A percentile compares a stretch with the other conserved stretches of the same genome.
Conservation (phyloP, 1,139 yeast genomes). For the Taphrina wiesneri region DNA sequence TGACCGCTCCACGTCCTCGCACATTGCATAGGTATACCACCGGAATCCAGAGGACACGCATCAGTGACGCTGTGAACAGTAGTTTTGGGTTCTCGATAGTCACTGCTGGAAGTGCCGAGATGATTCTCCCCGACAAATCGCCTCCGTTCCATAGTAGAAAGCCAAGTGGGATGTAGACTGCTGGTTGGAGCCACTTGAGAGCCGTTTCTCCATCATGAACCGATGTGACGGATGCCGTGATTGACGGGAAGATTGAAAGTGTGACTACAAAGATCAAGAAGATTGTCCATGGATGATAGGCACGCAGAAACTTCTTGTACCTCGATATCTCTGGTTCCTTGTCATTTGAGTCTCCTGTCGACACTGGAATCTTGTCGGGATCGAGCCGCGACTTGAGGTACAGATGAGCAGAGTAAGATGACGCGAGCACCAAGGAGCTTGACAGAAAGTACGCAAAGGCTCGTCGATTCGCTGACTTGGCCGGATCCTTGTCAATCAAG, state of each 20-base stretch:
- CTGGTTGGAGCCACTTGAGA: conserved; percentile 47
- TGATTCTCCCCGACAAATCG: conserved; percentile 73
- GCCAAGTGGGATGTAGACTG: conserved; percentile 70
- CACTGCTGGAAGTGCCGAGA: conserved; percentile 44
- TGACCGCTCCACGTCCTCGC: conserved; percentile 48
- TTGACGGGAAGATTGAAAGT: conserved; percentile 74
- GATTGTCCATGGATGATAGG: conserved; percentile 65
- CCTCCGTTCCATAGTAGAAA: conserved; percentile 88
- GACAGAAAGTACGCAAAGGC: conserved; percentile 26
- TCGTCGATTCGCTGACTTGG: conserved; percentile 7
- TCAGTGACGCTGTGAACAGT: conserved; percentile 54
- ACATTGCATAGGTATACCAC: conserved; percentile 61
- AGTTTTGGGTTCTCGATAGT: conserved; percentile 40
- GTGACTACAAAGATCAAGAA: conserved; percentile 76
- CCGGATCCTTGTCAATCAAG: background rate
- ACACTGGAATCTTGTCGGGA: conserved; percentile 7
- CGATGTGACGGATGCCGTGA: conserved; percentile 71
- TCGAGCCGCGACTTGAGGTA: conserved; percentile 33
- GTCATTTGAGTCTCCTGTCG: background rate
- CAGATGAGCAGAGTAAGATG: conserved; percentile 30
- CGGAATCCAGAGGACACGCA: conserved; percentile 61
- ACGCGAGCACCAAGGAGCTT: conserved; percentile 17
- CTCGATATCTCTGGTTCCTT: conserved; percentile 4
- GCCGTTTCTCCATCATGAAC: conserved; percentile 46
- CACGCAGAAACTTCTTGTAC: conserved; percentile 49